Evolutionary conservation across 2,329 filamentous ascomycete species (phyloP).

Genomic region (Pseudopithomyces maydicus): DNA sequence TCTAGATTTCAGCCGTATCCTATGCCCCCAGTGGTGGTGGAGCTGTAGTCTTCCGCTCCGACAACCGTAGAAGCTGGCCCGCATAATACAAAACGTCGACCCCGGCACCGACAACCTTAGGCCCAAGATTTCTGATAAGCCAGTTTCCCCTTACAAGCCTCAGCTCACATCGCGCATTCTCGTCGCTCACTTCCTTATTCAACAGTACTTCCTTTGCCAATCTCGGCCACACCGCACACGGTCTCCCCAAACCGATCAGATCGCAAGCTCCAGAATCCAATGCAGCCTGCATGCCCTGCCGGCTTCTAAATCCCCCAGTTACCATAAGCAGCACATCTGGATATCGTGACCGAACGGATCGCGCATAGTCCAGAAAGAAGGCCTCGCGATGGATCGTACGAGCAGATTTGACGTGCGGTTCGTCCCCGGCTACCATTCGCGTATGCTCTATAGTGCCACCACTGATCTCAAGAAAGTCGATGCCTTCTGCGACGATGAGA

Average conservation of each 20-base stretch:
- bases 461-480: conserved; percentile 73
- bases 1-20: no score
- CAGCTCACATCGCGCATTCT: conserved; percentile 8
- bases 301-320: conserved; percentile 62
- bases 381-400: conserved; percentile 64
- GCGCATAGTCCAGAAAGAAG: conserved; percentile 70
- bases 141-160: conserved; percentile 8
- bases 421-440: conserved; percentile 12
- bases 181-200: conserved; percentile 11
- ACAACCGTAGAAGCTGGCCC: neutral
- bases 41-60: neutral
- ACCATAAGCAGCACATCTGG: conserved; percentile 54
- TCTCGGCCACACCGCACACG: conserved; percentile 15
- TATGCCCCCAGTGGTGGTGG: neutral
- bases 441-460: conserved; percentile 56
- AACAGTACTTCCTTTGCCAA: conserved; percentile 15
- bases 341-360: conserved; percentile 51
- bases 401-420: neutral
- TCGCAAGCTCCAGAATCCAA: conserved; percentile 46
- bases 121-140: conserved; percentile 7
- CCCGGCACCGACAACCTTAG: neutral
- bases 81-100: conserved; percentile 2
- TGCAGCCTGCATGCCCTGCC: conserved; percentile 60
- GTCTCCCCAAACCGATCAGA: conserved; percentile 20
- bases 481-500: conserved; percentile 53